Base-by-base conservation (phyloP, 352 stramenopile genomes). In the Globisporangium cystogenes region DNA sequence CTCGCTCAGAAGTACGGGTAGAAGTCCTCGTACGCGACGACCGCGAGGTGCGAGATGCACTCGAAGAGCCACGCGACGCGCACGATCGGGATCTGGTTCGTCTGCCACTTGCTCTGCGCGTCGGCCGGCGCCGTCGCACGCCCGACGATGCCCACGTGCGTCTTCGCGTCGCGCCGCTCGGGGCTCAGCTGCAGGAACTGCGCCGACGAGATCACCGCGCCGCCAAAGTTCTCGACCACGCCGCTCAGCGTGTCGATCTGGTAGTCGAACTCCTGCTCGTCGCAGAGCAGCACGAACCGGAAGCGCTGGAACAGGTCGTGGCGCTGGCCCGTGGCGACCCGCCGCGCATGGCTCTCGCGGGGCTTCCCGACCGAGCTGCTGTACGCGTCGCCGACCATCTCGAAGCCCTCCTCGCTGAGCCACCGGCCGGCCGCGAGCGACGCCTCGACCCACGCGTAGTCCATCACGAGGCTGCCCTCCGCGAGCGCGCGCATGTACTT, bases 11-110 rank as follows among this genome's bases (percentile, higher is more conserved):
- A 93, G 55, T 93, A 95, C 45, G 84, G 84, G 50, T 91, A 93
- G 47, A 93, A 95, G 53, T 93, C 81, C 51, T 92, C 81, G 52
- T 89, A 95, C 12, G 85, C 76, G 24, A 91, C 70, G 37, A 92
- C 72, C 61, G 87, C 72, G 20, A 93, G 65, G 61, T 93, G 67
- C 55, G 81, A 93, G 60, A 95, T 87, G 63, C 85, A 93, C 64
- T 95, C 85, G 43, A 92, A 88, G 54, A 95, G 76, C 85, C 85
- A 95, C 37, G 80, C 87, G 44, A 91, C 85, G 24, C 83, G 85
- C 40, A 95, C 82, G 39, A 95, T 91, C 14, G 82, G 85, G 47
- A 93, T 90, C 37, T 86, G 68, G 54, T 87, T 74, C 45, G 82
- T 62, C 35, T 82, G 53, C 71, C 70, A 91, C 33, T 86, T 69